Percentiles rank a stretch among this genome's conserved stretches.
Conservation (phyloP, 202 grass and related monocot species). For the Brachypodium distachyon region DNA sequence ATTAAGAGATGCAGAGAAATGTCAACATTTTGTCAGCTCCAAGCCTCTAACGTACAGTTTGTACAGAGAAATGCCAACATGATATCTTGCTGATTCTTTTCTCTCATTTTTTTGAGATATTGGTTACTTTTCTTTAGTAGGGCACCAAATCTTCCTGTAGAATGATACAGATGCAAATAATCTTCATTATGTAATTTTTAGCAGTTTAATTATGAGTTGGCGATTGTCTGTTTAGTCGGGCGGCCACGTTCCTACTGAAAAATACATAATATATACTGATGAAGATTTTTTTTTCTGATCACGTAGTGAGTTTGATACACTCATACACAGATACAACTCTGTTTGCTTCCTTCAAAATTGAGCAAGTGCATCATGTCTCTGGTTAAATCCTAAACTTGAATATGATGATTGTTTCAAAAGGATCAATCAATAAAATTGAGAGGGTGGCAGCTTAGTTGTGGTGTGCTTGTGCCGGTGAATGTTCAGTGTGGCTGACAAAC, state of each 20-base stretch:
- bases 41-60: too few relatives aligned
- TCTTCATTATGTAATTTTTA: neutral
- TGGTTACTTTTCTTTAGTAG: neutral
- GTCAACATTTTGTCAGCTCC: neutral
- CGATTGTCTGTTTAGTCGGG: neutral
- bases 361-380: neutral
- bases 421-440: neutral
- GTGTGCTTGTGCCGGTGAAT: neutral
- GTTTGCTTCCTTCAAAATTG: neutral
- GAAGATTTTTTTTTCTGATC: too few relatives aligned
- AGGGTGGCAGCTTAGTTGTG: neutral
- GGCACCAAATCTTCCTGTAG: neutral
- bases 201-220: neutral
- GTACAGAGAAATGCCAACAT: conserved; percentile 1
- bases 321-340: neutral
- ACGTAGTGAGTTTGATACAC: neutral
- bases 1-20: conserved; percentile 8
- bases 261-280: neutral
- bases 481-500: neutral
- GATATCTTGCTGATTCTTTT: too few relatives aligned
- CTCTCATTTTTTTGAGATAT: too few relatives aligned
- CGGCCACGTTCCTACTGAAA: neutral
- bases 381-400: neutral
- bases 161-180: neutral
- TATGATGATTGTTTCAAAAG: neutral